phyloP scores from a whole-genome alignment of 192 early-diverging fungal genomes.

The Linnemannia elongata region DNA sequence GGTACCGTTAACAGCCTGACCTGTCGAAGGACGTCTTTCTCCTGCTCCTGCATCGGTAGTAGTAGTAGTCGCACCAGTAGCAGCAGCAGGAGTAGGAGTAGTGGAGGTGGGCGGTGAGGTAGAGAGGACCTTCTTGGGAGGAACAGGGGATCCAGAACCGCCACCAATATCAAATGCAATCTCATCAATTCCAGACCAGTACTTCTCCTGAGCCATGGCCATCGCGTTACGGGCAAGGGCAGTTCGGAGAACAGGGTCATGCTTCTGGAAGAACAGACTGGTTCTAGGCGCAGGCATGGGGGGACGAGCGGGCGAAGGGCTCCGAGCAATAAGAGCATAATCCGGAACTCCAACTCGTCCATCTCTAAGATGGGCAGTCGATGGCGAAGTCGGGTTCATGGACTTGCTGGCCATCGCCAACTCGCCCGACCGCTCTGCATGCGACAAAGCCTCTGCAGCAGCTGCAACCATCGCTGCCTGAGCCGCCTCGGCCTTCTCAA shows the following conservation, averaged over 20 bases:
- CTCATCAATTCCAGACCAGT: conserved; percentile 55
- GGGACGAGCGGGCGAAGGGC: conserved; percentile 36
- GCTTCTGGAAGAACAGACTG: conserved; percentile 54
- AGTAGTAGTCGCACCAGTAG: background rate
- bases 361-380: background rate
- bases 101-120: background rate
- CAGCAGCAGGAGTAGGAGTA: background rate
- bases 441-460: conserved; percentile 14
- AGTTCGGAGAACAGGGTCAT: conserved; percentile 44
- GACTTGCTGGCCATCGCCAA: conserved; percentile 11
- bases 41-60: background rate
- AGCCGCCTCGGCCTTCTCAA: conserved; percentile 54
- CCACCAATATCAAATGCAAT: conserved; percentile 52
- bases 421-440: conserved; percentile 15
- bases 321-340: conserved; percentile 30
- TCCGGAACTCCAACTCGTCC: background rate
- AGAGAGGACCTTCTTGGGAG: background rate
- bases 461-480: conserved; percentile 33
- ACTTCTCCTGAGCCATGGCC: conserved; percentile 46
- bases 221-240: conserved; percentile 45
- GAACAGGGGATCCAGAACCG: conserved; percentile 24
- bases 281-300: conserved; percentile 38
- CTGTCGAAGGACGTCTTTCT: conserved; percentile 19
- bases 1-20: conserved; percentile 1
- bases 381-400: background rate